Evolutionary conservation across 164 flowering plant genomes (phyloP).

Genomic region (Sextonia rubra): DNA sequence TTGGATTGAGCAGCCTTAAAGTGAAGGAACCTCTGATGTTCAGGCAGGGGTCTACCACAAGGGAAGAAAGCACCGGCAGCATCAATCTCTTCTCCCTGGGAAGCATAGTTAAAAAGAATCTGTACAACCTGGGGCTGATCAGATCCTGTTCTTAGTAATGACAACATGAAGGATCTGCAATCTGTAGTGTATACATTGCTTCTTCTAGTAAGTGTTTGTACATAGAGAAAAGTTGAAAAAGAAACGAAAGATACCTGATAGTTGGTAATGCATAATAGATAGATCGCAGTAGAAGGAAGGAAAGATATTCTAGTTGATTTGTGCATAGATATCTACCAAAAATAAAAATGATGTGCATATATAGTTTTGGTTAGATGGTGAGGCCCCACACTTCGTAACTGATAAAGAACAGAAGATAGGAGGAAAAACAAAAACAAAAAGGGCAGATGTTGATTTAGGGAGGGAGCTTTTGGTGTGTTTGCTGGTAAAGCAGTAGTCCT

Average conservation of each 20-base stretch:
- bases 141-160: slow-evolving; percentile 57
- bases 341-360: slow-evolving; percentile 22
- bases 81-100: slow-evolving; percentile 75
- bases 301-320: too few relatives aligned
- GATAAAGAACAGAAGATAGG: background rate
- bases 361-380: slow-evolving; percentile 12
- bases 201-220: slow-evolving; percentile 18
- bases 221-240: slow-evolving; percentile 4
- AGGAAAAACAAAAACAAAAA: background rate
- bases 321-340: too few relatives aligned
- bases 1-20: slow-evolving; percentile 52
- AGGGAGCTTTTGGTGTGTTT: background rate
- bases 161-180: background rate
- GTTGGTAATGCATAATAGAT: slow-evolving; percentile 26
- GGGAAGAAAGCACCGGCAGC: slow-evolving; percentile 38
- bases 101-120: slow-evolving; percentile 81
- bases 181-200: slow-evolving; percentile 21
- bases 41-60: slow-evolving; percentile 18
- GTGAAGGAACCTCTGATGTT: slow-evolving; percentile 63
- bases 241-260: slow-evolving; percentile 4
- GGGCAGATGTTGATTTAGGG: background rate
- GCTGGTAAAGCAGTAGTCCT: background rate
- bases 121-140: slow-evolving; percentile 77
- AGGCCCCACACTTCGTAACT: background rate
- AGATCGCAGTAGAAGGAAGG: too few relatives aligned